Percentiles rank a stretch among this genome's conserved stretches.
These are phyloP conservation scores for Excoecaria agallocha DNA, from an alignment of 345 rosid species.

Conservation along the genomic window DNA sequence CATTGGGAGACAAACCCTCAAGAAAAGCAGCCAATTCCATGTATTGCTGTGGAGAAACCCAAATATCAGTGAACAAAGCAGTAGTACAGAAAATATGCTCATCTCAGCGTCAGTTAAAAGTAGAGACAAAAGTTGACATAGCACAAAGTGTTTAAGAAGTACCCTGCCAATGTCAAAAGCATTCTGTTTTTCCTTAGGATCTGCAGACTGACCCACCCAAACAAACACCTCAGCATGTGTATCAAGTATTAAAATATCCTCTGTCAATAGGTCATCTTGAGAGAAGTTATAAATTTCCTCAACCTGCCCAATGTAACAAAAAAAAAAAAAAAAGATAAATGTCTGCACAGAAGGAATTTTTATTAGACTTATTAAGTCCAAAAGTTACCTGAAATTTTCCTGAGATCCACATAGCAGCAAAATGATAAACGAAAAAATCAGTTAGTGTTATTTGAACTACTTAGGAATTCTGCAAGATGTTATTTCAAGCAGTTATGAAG, in stretches of 20 bases:
- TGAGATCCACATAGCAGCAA: constrained; percentile 34
- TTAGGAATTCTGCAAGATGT: constrained; percentile 6
- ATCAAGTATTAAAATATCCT: constrained; percentile 87
- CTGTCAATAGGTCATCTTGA: constrained; percentile 95
- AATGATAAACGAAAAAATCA: constrained; percentile 29
- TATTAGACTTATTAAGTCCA: constrained; percentile 14
- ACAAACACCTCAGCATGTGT: constrained; percentile 94
- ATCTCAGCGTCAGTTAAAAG: background rate
- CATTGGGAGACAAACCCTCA: constrained; percentile 77
- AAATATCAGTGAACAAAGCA: constrained; percentile 21
- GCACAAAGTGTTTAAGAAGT: constrained; percentile 21
- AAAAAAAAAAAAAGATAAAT: constrained; percentile 17
- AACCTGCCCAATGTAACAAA: constrained; percentile 47
- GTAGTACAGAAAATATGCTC: constrained; percentile 1
- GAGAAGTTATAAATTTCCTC: constrained; percentile 90
- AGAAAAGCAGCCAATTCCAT: constrained; percentile 69
- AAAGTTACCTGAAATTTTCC: constrained; percentile 93
- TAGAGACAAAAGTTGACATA: background rate
- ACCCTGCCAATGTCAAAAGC: constrained; percentile 96
- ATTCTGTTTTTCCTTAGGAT: constrained; percentile 78
- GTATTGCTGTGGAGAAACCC: constrained; percentile 68
- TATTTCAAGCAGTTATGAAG: constrained; percentile 3
- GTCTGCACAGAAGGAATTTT: constrained; percentile 14
- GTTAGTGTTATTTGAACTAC: constrained; percentile 31
- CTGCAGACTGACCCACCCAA: constrained; percentile 93